Base-by-base conservation (phyloP, 139 green algal genomes). In the Coccomyxa sp. region DNA sequence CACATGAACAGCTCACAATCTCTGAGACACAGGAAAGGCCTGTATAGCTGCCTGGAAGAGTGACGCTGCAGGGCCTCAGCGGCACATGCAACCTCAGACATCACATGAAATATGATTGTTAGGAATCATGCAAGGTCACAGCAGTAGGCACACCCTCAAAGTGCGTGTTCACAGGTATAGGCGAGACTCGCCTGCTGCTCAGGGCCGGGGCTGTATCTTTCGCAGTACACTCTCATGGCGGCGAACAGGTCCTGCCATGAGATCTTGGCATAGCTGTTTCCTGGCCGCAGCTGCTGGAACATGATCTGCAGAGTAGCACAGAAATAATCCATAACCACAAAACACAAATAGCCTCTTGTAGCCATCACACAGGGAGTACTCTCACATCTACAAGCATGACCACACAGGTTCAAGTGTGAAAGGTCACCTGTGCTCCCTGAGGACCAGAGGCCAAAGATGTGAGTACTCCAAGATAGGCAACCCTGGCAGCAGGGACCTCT, bases 401-500 rank as follows among this genome's bases (percentile, higher is more conserved):
- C 8, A n/a, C 8, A 18, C n/a, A 64, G 72, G 22, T 77, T 8
- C 24, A 24, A 38, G 24, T 76, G 39, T 87, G 85, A 50, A n/a
- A n/a, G n/a, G n/a, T n/a, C 54, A 76, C 75, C 76, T 81, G 70
- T 6, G 83, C 88, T 38, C 90, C 91, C 29, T 85, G 75, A 27
- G 90, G 81, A 0, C 82, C 85, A 24, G 50, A 18, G 0, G 89
- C 89, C 50, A 96, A 82, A 0, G 87, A 82, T 18, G 82, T 83
- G 83, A 95, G 86, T 24, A 95, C 81, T 34, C 84, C 82, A 69
- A 95, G 76, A 69, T 92, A 93, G 7, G 84, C 87, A 70, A 92
- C 84, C 24, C 89, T 74, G 36, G 84, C 68, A n/a, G 74, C 40
- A 22, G 83, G 81, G 29, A 76, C 75, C 39, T 58, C 76, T 33